Percentiles rank a stretch among this genome's conserved stretches.
phyloP scores from a whole-genome alignment of 768 basidiomycete genomes.

The Wakefieldia striispora region DNA sequence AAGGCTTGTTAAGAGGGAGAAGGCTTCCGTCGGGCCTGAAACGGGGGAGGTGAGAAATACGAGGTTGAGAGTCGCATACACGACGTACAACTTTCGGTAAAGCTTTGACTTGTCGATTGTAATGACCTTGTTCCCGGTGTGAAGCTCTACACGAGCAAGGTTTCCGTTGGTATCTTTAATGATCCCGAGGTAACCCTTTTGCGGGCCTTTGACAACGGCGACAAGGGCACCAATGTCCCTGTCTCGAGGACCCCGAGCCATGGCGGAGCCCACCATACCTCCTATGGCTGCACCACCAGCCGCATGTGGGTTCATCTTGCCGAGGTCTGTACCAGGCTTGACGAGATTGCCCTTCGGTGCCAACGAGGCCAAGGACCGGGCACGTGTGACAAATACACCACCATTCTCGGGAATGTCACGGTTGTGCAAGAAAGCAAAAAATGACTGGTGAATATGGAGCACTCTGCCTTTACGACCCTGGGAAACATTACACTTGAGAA shows the following conservation, averaged over 20 bases:
- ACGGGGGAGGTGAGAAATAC: slow-evolving; percentile 2
- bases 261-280: slow-evolving; percentile 81
- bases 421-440: slow-evolving; percentile 92
- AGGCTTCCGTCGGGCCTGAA: slow-evolving; percentile 58
- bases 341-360: slow-evolving; percentile 81
- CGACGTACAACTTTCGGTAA: slow-evolving; percentile 66
- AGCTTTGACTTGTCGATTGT: slow-evolving; percentile 82
- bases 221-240: slow-evolving; percentile 79
- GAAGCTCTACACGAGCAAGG: slow-evolving; percentile 85
- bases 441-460: slow-evolving; percentile 90
- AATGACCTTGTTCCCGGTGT: slow-evolving; percentile 84
- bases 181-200: slow-evolving; percentile 87
- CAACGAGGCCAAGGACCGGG: slow-evolving; percentile 76
- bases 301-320: slow-evolving; percentile 86
- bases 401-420: slow-evolving; percentile 88
- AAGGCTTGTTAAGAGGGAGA: slow-evolving; percentile 45
- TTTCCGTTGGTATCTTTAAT: slow-evolving; percentile 95
- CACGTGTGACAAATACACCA: slow-evolving; percentile 91
- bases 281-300: slow-evolving; percentile 55
- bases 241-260: slow-evolving; percentile 79
- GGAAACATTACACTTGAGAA: slow-evolving; percentile 1
- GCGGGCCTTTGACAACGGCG: slow-evolving; percentile 78
- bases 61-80: background rate
- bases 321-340: slow-evolving; percentile 69
- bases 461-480: slow-evolving; percentile 86